Evolutionary conservation across 306 rosid species (phyloP).

Genomic region (Nissolia schottii): DNA sequence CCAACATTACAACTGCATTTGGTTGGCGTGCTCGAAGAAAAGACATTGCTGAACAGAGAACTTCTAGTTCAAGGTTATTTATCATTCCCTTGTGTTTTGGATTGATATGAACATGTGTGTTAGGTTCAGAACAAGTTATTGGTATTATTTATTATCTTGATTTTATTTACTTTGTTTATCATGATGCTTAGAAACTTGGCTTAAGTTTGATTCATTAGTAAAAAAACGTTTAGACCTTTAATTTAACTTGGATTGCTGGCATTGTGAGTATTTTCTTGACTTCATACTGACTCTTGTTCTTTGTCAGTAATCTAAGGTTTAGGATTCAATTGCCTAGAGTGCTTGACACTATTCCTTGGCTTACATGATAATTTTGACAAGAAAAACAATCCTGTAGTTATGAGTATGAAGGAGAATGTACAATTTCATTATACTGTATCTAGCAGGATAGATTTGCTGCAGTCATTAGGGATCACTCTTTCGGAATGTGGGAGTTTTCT

Average conservation of each 20-base stretch:
- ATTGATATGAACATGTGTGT: slow-evolving; percentile 18
- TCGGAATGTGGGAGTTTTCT: slow-evolving; percentile 1
- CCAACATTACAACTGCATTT: slow-evolving; percentile 91
- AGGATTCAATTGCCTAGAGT: neutral
- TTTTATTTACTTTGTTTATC: neutral
- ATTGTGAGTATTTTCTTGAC: slow-evolving; percentile 1
- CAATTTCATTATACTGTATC: neutral
- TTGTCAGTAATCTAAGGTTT: neutral
- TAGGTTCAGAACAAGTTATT: neutral
- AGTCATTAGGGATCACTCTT: neutral
- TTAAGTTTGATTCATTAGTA: neutral
- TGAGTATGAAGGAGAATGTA: neutral
- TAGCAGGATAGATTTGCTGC: neutral
- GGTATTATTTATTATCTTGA: slow-evolving; percentile 16
- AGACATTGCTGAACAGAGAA: slow-evolving; percentile 94
- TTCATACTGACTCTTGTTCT: slow-evolving; percentile 1
- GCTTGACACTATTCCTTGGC: neutral
- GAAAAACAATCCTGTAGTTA: neutral
- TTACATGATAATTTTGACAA: neutral
- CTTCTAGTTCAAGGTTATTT: slow-evolving; percentile 95
- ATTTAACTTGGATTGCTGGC: slow-evolving; percentile 7
- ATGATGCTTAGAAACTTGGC: neutral
- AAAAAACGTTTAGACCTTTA: neutral
- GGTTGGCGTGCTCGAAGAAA: slow-evolving; percentile 91
- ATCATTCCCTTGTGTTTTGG: slow-evolving; percentile 25